Evolutionary conservation across 441 rosid species (phyloP).

Genomic region (Omphalea diandra): DNA sequence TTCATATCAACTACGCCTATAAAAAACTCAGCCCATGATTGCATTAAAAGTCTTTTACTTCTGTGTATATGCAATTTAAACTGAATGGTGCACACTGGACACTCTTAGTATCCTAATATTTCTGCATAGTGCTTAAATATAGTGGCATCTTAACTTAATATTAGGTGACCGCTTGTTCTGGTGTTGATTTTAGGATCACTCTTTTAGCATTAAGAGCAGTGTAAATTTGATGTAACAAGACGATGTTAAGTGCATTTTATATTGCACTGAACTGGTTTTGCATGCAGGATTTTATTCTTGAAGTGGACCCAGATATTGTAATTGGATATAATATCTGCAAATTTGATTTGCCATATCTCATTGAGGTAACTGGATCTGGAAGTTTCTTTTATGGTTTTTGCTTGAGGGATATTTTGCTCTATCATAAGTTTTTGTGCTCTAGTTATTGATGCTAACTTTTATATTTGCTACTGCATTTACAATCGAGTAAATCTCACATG

Average conservation of each 20-base stretch:
- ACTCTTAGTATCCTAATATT: neutral
- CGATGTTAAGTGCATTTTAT: neutral
- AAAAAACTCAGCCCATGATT: neutral
- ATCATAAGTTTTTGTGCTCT: neutral
- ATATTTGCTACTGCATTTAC: neutral
- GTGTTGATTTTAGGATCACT: neutral
- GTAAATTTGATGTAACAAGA: neutral
- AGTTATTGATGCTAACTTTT: conserved; percentile 22
- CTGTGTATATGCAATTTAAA: neutral
- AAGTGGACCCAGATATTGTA: conserved; percentile 95
- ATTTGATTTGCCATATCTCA: conserved; percentile 95
- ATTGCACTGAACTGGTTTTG: conserved; percentile 27
- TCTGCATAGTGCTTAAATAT: neutral
- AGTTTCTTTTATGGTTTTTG: conserved; percentile 8
- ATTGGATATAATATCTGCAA: conserved; percentile 99
- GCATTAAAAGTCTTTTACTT: neutral
- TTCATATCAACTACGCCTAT: neutral
- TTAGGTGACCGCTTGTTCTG: neutral
- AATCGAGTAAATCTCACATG: conserved; percentile 6
- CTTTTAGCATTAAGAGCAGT: neutral
- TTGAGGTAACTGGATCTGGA: conserved; percentile 67
- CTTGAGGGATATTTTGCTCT: neutral
- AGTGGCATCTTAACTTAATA: neutral
- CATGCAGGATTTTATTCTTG: conserved; percentile 79
- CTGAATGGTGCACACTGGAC: neutral